Evolutionary conservation across 2,329 filamentous ascomycete genomes (phyloP).

Genomic region (Penicillium aurantiogriseum): DNA sequence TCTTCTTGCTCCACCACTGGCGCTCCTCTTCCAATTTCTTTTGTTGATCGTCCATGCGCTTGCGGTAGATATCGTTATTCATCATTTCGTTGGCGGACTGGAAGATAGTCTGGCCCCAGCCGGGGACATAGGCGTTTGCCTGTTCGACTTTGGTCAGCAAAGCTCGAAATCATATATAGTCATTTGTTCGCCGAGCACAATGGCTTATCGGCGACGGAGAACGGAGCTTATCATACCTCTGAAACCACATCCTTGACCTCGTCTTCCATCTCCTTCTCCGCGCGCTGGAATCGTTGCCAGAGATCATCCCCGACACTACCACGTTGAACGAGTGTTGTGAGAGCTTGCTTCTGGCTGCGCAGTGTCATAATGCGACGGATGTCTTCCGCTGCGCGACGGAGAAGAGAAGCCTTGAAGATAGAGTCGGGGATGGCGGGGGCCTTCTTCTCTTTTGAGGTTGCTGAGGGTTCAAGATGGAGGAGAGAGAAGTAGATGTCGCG

Average conservation of each 20-base stretch:
- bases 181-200: neutral
- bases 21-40: conserved; percentile 70
- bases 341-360: conserved; percentile 81
- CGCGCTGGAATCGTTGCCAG: conserved; percentile 86
- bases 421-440: conserved; percentile 72
- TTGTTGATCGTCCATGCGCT: conserved; percentile 72
- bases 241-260: conserved; percentile 91
- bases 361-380: conserved; percentile 89
- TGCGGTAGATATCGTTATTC: conserved; percentile 74
- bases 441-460: conserved; percentile 60
- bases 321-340: conserved; percentile 77
- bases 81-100: conserved; percentile 96
- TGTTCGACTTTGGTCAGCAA: conserved; percentile 39
- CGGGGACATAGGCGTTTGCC: conserved; percentile 85
- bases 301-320: conserved; percentile 95
- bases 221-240: conserved; percentile 62
- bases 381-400: conserved; percentile 87
- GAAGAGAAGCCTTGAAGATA: conserved; percentile 80
- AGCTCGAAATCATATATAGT: conserved; percentile 16
- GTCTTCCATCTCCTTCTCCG: conserved; percentile 96
- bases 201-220: neutral
- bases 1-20: conserved; percentile 89
- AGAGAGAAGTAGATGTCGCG: conserved; percentile 94
- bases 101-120: conserved; percentile 95
- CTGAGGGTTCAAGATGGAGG: conserved; percentile 68